Conservation (phyloP, 2,329 filamentous ascomycete genomes). For the Pyricularia grisea region DNA sequence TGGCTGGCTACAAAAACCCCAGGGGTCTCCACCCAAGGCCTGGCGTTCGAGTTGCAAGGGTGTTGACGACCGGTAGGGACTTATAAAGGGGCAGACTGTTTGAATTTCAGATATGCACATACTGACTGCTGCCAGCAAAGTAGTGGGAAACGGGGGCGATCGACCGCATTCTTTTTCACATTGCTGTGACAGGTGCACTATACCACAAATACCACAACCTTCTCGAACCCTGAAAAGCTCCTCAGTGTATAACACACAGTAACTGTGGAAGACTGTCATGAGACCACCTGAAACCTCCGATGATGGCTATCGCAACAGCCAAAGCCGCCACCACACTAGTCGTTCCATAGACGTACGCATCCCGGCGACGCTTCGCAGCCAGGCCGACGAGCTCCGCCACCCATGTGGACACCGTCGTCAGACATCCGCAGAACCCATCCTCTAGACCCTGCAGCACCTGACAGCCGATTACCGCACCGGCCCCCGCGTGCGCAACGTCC, state of each 20-base stretch:
- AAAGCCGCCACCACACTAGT: slow-evolving; percentile 51
- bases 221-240: too few species aligned
- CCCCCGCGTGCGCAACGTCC: slow-evolving; percentile 62
- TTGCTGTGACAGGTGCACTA: neutral
- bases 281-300: slow-evolving; percentile 69
- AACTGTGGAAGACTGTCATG: neutral
- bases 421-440: slow-evolving; percentile 59
- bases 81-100: neutral
- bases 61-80: too few species aligned
- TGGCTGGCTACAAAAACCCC: too few species aligned
- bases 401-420: slow-evolving; percentile 61
- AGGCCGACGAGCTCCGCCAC: slow-evolving; percentile 48
- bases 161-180: neutral
- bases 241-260: neutral
- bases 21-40: too few species aligned
- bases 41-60: neutral
- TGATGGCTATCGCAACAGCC: slow-evolving; percentile 54
- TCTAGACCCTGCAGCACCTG: slow-evolving; percentile 52
- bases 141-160: neutral
- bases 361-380: slow-evolving; percentile 17
- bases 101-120: neutral
- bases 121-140: neutral
- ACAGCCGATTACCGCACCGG: slow-evolving; percentile 48
- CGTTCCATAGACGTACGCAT: slow-evolving; percentile 59
- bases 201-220: neutral